These are phyloP conservation scores for Ophiostoma quercus DNA, from an alignment of 2,329 filamentous ascomycete species.

Conservation along the genomic window DNA sequence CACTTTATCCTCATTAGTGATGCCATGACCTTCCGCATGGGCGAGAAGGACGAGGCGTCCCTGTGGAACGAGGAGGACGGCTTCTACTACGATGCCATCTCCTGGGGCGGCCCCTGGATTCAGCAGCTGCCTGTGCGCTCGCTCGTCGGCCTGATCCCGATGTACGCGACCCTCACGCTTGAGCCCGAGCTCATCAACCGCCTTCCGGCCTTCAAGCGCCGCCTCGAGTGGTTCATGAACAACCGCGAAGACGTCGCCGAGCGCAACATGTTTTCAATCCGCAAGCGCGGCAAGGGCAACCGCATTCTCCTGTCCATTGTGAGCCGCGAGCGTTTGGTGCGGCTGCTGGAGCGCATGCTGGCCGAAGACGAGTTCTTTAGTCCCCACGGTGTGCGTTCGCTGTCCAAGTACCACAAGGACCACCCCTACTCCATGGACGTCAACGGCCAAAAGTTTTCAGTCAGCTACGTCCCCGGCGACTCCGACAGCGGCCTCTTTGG, in stretches of 20 bases:
- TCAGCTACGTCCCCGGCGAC: slow-evolving; percentile 89
- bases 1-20: slow-evolving; percentile 98
- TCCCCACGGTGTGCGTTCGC: slow-evolving; percentile 80
- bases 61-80: slow-evolving; percentile 95
- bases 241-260: slow-evolving; percentile 82
- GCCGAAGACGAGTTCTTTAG: slow-evolving; percentile 91
- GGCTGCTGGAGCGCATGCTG: slow-evolving; percentile 86
- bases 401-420: slow-evolving; percentile 87
- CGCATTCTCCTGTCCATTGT: slow-evolving; percentile 83
- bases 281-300: slow-evolving; percentile 82
- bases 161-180: slow-evolving; percentile 86
- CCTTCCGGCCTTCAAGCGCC: slow-evolving; percentile 86
- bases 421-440: slow-evolving; percentile 93
- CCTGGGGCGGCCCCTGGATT: slow-evolving; percentile 88
- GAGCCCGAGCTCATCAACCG: slow-evolving; percentile 91
- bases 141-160: slow-evolving; percentile 85
- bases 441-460: slow-evolving; percentile 81
- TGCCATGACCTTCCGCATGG: slow-evolving; percentile 83
- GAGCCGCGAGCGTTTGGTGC: slow-evolving; percentile 84
- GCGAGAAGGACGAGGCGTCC: slow-evolving; percentile 66
- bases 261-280: slow-evolving; percentile 91
- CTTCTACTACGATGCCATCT: slow-evolving; percentile 98
- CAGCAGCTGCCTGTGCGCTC: slow-evolving; percentile 90
- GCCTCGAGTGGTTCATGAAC: slow-evolving; percentile 89
- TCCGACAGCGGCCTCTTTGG: slow-evolving; percentile 93